phyloP scores from a whole-genome alignment of 768 basidiomycete species.

The Kwoniella sp. region DNA sequence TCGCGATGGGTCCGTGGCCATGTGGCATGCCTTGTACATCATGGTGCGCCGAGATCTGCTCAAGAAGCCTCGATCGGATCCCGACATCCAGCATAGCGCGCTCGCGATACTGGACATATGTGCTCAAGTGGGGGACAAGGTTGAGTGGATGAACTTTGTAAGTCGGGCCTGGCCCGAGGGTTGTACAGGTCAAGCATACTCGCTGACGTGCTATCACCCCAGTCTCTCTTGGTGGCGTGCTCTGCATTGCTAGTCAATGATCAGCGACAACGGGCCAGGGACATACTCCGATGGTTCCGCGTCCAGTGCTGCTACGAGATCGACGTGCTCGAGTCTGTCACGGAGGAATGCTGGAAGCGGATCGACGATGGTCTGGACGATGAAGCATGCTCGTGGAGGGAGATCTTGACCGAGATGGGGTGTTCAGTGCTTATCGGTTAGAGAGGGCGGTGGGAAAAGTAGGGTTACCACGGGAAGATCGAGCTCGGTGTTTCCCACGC shows the following conservation, averaged over 20 bases:
- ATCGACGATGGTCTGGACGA: constrained; percentile 19
- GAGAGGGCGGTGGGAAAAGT: too few species aligned
- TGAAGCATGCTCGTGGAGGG: constrained; percentile 19
- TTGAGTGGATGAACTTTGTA: constrained; percentile 22
- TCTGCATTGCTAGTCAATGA: neutral
- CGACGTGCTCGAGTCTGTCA: constrained; percentile 9
- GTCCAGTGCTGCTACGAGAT: constrained; percentile 17
- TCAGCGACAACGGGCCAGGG: constrained; percentile 8
- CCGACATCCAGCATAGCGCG: constrained; percentile 2
- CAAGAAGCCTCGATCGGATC: neutral
- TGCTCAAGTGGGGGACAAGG: constrained; percentile 12
- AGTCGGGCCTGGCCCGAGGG: neutral
- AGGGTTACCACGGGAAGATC: too few species aligned
- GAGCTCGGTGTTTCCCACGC: too few species aligned
- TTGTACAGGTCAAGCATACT: too few species aligned
- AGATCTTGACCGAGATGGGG: constrained; percentile 18
- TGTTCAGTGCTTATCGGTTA: constrained; percentile 12
- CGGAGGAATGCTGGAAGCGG: constrained; percentile 17
- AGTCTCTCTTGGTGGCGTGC: constrained; percentile 14
- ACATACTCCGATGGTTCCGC: constrained; percentile 5
- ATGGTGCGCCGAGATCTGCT: constrained; percentile 5
- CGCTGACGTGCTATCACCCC: too few species aligned
- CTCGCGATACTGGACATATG: constrained; percentile 11
- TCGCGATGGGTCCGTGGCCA: constrained; percentile 10
- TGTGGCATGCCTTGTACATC: constrained; percentile 17